Percentiles rank a stretch among this genome's conserved stretches.
phyloP scores from a whole-genome alignment of 2,329 filamentous ascomycete species.

The Curvularia spicifera region DNA sequence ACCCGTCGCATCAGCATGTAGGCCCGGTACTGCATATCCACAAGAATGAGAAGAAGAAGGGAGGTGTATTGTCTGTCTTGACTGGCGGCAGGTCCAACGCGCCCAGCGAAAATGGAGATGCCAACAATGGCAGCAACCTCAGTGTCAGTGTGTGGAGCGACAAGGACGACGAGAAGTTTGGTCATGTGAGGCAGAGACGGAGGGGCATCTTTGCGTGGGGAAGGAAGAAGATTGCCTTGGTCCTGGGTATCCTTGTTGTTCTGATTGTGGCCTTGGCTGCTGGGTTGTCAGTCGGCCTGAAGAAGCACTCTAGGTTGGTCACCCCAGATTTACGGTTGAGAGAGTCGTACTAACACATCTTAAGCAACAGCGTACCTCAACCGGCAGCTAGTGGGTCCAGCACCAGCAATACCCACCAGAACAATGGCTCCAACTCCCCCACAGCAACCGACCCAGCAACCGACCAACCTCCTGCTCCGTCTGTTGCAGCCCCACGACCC shows the following conservation, averaged over 20 bases:
- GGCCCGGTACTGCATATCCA: constrained; percentile 29
- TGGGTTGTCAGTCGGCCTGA: constrained; percentile 52
- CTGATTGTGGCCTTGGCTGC: constrained; percentile 50
- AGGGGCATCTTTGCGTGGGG: constrained; percentile 42
- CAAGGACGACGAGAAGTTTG: constrained; percentile 42
- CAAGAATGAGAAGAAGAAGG: constrained; percentile 22
- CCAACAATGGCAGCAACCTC: constrained; percentile 37
- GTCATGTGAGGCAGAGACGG: constrained; percentile 32
- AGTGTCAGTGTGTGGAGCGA: constrained; percentile 49
- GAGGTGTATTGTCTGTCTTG: constrained; percentile 27
- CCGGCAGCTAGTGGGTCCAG: background rate
- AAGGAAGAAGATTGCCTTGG: constrained; percentile 49
- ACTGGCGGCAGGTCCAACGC: constrained; percentile 35
- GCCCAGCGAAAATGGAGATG: constrained; percentile 41
- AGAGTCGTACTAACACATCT: constrained; percentile 9
- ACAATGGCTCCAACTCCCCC: constrained; percentile 10
- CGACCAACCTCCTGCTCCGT: constrained; percentile 20
- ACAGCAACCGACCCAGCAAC: constrained; percentile 15
- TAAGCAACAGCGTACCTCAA: constrained; percentile 6
- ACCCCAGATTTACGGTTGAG: background rate
- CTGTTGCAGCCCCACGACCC: constrained; percentile 25
- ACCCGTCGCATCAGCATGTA: constrained; percentile 35
- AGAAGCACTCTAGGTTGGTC: constrained; percentile 40
- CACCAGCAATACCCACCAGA: background rate
- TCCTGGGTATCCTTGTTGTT: constrained; percentile 42